Percentiles rank a stretch among this genome's conserved stretches.
Evolutionary conservation across 75 land plant genomes (phyloP).

Genomic region (Cupressus sempervirens): DNA sequence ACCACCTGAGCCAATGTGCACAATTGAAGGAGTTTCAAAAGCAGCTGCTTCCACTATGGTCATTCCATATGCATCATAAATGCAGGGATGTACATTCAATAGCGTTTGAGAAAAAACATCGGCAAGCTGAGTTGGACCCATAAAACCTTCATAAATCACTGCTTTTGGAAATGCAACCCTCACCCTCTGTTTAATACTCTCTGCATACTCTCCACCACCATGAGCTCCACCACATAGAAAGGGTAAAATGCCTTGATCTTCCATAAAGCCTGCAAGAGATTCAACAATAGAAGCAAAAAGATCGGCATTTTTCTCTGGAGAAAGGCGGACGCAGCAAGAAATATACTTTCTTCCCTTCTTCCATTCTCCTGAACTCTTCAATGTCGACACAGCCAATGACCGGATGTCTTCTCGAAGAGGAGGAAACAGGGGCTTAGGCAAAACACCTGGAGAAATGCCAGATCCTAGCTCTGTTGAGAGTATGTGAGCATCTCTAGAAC

Average conservation of each 20-base stretch:
- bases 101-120: conserved; percentile 23
- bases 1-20: conserved; percentile 24
- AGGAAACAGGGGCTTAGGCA: conserved; percentile 22
- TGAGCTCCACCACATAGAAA: conserved; percentile 25
- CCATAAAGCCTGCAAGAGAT: conserved; percentile 16
- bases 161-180: conserved; percentile 22
- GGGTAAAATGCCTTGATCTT: conserved; percentile 12
- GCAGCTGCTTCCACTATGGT: conserved; percentile 28
- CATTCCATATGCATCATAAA: conserved; percentile 30
- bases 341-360: conserved; percentile 11
- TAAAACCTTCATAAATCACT: conserved; percentile 23
- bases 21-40: conserved; percentile 19
- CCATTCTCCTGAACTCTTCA: conserved; percentile 13
- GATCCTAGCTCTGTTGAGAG: conserved; percentile 15
- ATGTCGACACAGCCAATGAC: conserved; percentile 9
- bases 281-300: conserved; percentile 23
- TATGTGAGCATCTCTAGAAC: conserved; percentile 27
- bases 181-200: conserved; percentile 9
- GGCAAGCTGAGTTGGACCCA: conserved; percentile 21
- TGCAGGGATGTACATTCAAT: conserved; percentile 25
- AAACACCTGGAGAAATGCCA: conserved; percentile 17
- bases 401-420: conserved; percentile 23
- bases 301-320: conserved; percentile 24
- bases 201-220: conserved; percentile 14
- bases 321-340: conserved; percentile 22